Conservation (phyloP, 768 basidiomycete species). For the Pholiota molesta region DNA sequence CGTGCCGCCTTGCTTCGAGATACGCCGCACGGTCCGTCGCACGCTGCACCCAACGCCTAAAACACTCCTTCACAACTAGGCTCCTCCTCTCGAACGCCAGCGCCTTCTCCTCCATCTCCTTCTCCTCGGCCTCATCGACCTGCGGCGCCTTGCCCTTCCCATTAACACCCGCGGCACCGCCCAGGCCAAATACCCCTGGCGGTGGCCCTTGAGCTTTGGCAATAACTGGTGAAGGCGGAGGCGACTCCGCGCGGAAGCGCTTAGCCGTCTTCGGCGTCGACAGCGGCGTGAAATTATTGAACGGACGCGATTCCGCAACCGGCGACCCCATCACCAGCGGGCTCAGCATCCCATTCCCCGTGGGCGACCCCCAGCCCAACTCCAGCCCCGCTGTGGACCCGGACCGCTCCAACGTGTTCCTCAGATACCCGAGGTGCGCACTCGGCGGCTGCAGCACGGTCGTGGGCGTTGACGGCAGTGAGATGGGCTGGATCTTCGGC, state of each 20-base stretch:
- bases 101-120: conserved; percentile 44
- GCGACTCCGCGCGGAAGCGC: conserved; percentile 11
- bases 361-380: conserved; percentile 9
- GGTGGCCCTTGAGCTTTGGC: no score
- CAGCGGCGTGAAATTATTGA: conserved; percentile 32
- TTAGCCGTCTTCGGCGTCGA: conserved; percentile 22
- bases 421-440: conserved; percentile 35
- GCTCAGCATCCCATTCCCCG: conserved; percentile 41
- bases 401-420: conserved; percentile 26
- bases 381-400: not conserved
- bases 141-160: conserved; percentile 34
- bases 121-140: conserved; percentile 36
- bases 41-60: conserved; percentile 50
- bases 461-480: conserved; percentile 50
- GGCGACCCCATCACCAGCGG: conserved; percentile 40
- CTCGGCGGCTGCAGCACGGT: conserved; percentile 30
- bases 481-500: conserved; percentile 42
- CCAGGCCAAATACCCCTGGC: not conserved
- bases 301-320: conserved; percentile 22
- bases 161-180: conserved; percentile 10
- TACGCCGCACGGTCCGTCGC: conserved; percentile 52
- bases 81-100: conserved; percentile 44
- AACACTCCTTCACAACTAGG: conserved; percentile 41
- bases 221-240: conserved; percentile 6
- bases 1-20: conserved; percentile 61